Base-by-base conservation (phyloP, 208 protist species). In the Trypanosoma boissoni region DNA sequence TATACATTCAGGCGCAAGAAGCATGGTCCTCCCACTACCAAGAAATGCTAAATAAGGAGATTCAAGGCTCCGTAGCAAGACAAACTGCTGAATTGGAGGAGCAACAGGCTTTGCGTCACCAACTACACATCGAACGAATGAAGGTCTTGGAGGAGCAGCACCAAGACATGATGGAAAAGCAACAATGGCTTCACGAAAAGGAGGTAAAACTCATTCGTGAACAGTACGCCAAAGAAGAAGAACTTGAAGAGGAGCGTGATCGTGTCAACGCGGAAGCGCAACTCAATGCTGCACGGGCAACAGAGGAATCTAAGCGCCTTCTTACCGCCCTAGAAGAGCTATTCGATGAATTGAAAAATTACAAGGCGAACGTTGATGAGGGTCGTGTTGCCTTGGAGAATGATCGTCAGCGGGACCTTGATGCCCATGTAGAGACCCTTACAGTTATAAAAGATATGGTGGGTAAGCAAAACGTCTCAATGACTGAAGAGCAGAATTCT, bases 1-100 rank as follows among this genome's bases (percentile, higher is more conserved):
- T 91, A 6, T 94, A 86, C 60, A 56, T 86, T 5, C 58, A 86
- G 50, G 76, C 80, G 28, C 82, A 83, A 12, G 83, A 91, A 60
- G 64, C 64, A 14, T 94, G 86, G 86, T 72, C 80, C 16, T 41
- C 64, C 37, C 64, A 88, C 48, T 76, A 90, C 46, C 83, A 89
- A 58, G 58, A 73, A 14, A 43, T 82, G 6, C 72, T 94, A 16
- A 66, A 88, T 41, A 52, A 46, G 16, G 86, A 91, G 52, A 36
- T 88, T 8, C 70, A 87, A 9, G 61, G 72, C 5, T 51, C 79
- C 0, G 32, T 94, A 42, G 51, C 60, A 59, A 74, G 83, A 2
- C 72, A 73, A 1, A 62, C 82, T 23, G 59, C 26, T 20, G 86
- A 94, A 55, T 39, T 86, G 50, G 80, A 85, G 50, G 78, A 86